phyloP scores from a whole-genome alignment of 1,284 basidiomycete species.

The Megacollybia platyphylla region DNA sequence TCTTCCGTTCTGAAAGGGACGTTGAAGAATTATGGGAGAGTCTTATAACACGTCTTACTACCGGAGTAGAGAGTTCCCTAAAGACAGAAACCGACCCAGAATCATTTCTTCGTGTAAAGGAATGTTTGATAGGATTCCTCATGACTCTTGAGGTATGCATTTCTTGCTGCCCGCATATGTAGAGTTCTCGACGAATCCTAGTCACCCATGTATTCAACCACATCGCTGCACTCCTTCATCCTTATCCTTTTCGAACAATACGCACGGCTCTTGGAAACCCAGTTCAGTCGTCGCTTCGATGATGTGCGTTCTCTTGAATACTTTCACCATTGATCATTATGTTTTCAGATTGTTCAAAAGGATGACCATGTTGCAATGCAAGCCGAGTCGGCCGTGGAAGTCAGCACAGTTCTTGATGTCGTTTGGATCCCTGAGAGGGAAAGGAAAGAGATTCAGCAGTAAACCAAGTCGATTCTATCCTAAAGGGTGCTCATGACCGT shows the following conservation, averaged over 20 bases:
- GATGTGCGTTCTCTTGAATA: constrained; percentile 31
- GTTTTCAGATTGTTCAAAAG: constrained; percentile 63
- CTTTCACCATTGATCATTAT: constrained; percentile 3
- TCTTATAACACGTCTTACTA: constrained; percentile 69
- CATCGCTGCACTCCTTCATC: constrained; percentile 75
- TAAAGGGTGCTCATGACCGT: background rate
- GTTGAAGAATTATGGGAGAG: constrained; percentile 96
- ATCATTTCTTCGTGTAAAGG: constrained; percentile 76
- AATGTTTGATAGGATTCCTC: constrained; percentile 76
- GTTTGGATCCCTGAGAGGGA: constrained; percentile 80
- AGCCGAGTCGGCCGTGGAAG: constrained; percentile 60
- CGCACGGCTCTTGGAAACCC: constrained; percentile 69
- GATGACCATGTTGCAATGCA: constrained; percentile 93
- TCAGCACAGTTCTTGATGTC: constrained; percentile 66
- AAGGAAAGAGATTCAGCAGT: constrained; percentile 53
- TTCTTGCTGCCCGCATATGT: constrained; percentile 1
- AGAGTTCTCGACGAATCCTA: constrained; percentile 18
- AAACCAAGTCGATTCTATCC: constrained; percentile 11
- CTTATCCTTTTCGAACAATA: constrained; percentile 88
- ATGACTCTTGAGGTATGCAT: constrained; percentile 84
- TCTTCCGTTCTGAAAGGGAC: constrained; percentile 81
- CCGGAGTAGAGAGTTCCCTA: constrained; percentile 66
- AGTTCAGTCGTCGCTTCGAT: constrained; percentile 78
- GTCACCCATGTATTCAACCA: constrained; percentile 81
- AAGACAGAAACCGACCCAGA: constrained; percentile 74